Evolutionary conservation across 768 basidiomycete species (phyloP).

Genomic region (Agaricus bisporus): DNA sequence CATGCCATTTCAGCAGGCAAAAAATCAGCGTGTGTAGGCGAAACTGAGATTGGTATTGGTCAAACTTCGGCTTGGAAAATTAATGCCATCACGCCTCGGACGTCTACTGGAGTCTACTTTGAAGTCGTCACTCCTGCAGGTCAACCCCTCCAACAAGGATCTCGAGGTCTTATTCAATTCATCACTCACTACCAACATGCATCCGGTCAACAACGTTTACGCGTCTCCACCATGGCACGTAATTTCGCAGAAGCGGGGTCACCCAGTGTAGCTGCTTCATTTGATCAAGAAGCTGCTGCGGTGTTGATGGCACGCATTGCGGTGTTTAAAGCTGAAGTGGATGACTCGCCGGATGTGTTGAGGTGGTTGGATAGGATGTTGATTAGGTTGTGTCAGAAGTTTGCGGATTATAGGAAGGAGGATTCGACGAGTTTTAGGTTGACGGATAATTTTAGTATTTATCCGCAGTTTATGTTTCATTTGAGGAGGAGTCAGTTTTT

Average conservation of each 20-base stretch:
- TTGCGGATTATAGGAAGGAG: conserved; percentile 97
- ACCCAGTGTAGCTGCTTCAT: conserved; percentile 85
- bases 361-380: conserved; percentile 99
- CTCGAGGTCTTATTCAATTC: conserved; percentile 94
- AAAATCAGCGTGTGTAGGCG: conserved; percentile 93
- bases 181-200: conserved; percentile 98
- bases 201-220: conserved; percentile 88
- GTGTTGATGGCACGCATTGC: conserved; percentile 99
- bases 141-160: conserved; percentile 82
- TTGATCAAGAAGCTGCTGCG: conserved; percentile 97
- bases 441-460: conserved; percentile 95
- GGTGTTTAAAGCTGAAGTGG: conserved; percentile 98
- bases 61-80: conserved; percentile 99
- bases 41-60: conserved; percentile 98
- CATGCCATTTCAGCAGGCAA: conserved; percentile 97
- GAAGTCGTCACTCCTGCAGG: conserved; percentile 98
- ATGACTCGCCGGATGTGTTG: conserved; percentile 94
- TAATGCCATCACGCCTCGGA: conserved; percentile 82
- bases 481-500: conserved; percentile 94
- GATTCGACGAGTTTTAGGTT: conserved; percentile 92
- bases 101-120: conserved; percentile 91
- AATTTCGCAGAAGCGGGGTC: conserved; percentile 98
- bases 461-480: conserved; percentile 99
- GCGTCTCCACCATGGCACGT: conserved; percentile 97
- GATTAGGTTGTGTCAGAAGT: conserved; percentile 97